These are phyloP conservation scores for Chaetomium sp. DNA, from an alignment of 2,329 filamentous ascomycete species.

Conservation along the genomic window DNA sequence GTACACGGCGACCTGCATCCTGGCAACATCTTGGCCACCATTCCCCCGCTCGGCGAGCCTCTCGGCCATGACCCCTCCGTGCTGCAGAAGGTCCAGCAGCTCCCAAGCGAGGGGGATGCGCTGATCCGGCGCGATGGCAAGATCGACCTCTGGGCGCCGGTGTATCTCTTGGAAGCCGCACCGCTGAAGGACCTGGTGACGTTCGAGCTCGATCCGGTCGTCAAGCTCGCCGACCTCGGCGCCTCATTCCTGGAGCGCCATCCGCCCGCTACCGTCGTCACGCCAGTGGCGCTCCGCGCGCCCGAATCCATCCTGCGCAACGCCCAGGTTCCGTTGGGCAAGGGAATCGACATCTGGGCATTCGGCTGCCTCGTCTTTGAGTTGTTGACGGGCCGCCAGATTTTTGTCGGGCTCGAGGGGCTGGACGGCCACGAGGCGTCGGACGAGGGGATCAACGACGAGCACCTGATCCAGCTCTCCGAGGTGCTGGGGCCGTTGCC, in stretches of 20 bases:
- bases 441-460: conserved; percentile 11
- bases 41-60: conserved; percentile 1
- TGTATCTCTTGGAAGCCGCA: conserved; percentile 6
- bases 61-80: background rate
- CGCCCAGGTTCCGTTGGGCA: background rate
- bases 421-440: conserved; percentile 1
- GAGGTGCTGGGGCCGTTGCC: conserved; percentile 17
- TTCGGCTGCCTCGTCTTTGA: conserved; percentile 13
- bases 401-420: conserved; percentile 4
- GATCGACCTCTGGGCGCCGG: conserved; percentile 9
- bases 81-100: background rate
- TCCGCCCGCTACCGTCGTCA: conserved; percentile 6
- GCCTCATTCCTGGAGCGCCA: conserved; percentile 7
- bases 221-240: conserved; percentile 13
- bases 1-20: conserved; percentile 13
- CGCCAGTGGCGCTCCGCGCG: conserved; percentile 9
- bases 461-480: conserved; percentile 10
- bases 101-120: background rate
- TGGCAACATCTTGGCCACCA: conserved; percentile 7
- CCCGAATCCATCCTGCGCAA: conserved; percentile 11
- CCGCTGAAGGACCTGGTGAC: conserved; percentile 1
- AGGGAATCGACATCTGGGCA: conserved; percentile 7
- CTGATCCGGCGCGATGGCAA: conserved; percentile 2
- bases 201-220: conserved; percentile 12
- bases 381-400: background rate